Evolutionary conservation across 169 alveolate species (phyloP), one percentile per base, ranked within the genome.

Genomic region (Plasmodium gallinaceum): DNA sequence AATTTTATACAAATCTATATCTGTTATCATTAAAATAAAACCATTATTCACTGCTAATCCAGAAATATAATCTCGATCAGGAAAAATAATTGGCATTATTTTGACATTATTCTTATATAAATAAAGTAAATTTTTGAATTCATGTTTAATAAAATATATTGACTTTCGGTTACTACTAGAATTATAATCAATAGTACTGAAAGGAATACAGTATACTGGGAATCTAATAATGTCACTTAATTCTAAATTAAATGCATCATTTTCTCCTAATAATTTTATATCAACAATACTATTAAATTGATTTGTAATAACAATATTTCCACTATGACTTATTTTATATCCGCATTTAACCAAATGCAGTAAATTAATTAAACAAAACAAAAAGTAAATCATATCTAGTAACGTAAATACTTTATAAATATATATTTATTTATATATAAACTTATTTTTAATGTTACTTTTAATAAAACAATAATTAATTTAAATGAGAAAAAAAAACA

Each of bases 41-140:
- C 74, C 86, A 69, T 83, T 68, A 83, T 83, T 83, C 9, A 54
- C 85, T 14, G 85, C 91, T 58, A 83, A 68, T 4, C 85, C 91
- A 0, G 46, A 61, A 10, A 83, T 70, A 73, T 83, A 83, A 14
- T 39, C n/a, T 20, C 18, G 37, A 62, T 83, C 91, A 1, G 37
- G 60, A 18, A 83, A 83, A 9, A 24, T 68, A 24, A 83, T n/a
- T 1, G 80, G 86, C 74, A 54, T 51, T 2, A 83, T 0, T 9
- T 83, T 83, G 0, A 83, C 74, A 83, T 83, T 83, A n/a, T 83
- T 83, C 37, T 70, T 83, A 8, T 83, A 83, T n/a, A 83, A 46
- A 62, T 32, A 32, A 14, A 83, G 0, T 6, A 68, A 68, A 69
- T 69, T 68, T 39, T 66, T 26, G 32, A 83, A 83, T 54, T 83